phyloP scores from a whole-genome alignment of 208 protist genomes.

The Wallacemonas sp. region DNA sequence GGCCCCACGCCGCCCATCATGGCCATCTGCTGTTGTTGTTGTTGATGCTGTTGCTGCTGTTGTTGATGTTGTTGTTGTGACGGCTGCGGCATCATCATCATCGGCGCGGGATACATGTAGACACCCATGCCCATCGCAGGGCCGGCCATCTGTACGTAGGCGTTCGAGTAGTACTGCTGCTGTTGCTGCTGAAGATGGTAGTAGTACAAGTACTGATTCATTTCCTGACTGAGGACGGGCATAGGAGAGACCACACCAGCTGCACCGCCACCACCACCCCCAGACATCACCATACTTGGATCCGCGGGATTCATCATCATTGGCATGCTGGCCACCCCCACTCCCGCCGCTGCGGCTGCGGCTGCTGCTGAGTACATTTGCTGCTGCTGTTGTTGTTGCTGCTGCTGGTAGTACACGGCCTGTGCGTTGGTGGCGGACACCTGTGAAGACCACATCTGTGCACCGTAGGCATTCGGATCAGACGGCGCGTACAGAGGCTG shows the following conservation, averaged over 20 bases:
- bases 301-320: constrained; percentile 1
- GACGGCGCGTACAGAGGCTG: too few species aligned
- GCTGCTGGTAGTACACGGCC: constrained; percentile 16
- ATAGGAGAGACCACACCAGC: constrained; percentile 1
- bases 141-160: neutral
- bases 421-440: neutral
- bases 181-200: constrained; percentile 30
- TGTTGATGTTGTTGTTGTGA: constrained; percentile 1
- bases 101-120: constrained; percentile 3
- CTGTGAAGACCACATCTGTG: neutral
- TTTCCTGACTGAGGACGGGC: constrained; percentile 17
- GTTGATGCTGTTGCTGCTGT: constrained; percentile 13
- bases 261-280: too few species aligned
- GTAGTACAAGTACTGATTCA: constrained; percentile 28
- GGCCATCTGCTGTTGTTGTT: constrained; percentile 7
- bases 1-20: too few species aligned
- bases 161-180: constrained; percentile 22
- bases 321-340: neutral
- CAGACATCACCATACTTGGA: neutral
- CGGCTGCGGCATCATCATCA: neutral
- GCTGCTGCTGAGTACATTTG: constrained; percentile 21
- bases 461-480: too few species aligned
- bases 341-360: neutral
- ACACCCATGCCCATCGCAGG: constrained; percentile 1
- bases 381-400: constrained; percentile 19